These are phyloP conservation scores for Ascomycota sp. DNA, from an alignment of 2,329 filamentous ascomycete species.

Conservation along the genomic window DNA sequence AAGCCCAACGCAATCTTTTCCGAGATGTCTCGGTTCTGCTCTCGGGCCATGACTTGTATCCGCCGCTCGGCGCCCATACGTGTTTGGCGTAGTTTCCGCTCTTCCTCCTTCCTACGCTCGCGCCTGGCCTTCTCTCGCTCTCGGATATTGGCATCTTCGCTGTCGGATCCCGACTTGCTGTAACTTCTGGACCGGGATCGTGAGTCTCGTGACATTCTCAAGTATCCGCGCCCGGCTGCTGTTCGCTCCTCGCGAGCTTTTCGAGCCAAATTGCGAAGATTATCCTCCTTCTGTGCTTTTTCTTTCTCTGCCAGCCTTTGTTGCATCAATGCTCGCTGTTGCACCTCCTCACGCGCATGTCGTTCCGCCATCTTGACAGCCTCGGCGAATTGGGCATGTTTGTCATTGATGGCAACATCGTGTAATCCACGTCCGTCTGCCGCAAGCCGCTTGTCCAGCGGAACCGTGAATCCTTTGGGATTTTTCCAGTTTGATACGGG, in stretches of 20 bases:
- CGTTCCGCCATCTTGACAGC: slow-evolving; percentile 85
- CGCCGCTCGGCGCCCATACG: slow-evolving; percentile 88
- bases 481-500: slow-evolving; percentile 99
- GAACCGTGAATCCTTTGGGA: slow-evolving; percentile 91
- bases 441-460: slow-evolving; percentile 83
- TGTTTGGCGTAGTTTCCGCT: slow-evolving; percentile 78
- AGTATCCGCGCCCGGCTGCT: slow-evolving; percentile 24
- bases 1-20: slow-evolving; percentile 91
- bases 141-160: too few relatives aligned
- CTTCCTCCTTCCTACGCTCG: slow-evolving; percentile 62
- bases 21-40: slow-evolving; percentile 91
- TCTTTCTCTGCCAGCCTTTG: slow-evolving; percentile 93
- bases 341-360: slow-evolving; percentile 87
- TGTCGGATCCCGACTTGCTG: slow-evolving; percentile 26
- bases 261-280: slow-evolving; percentile 69
- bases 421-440: slow-evolving; percentile 83
- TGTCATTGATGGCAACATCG: slow-evolving; percentile 93
- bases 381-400: slow-evolving; percentile 91
- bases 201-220: slow-evolving; percentile 16
- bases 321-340: slow-evolving; percentile 84
- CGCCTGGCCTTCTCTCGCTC: slow-evolving; percentile 60
- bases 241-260: slow-evolving; percentile 73
- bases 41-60: slow-evolving; percentile 79
- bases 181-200: slow-evolving; percentile 24
- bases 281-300: slow-evolving; percentile 83